These are phyloP conservation scores for Pleomassaria siparia DNA, from an alignment of 2,329 filamentous ascomycete species.

Conservation along the genomic window DNA sequence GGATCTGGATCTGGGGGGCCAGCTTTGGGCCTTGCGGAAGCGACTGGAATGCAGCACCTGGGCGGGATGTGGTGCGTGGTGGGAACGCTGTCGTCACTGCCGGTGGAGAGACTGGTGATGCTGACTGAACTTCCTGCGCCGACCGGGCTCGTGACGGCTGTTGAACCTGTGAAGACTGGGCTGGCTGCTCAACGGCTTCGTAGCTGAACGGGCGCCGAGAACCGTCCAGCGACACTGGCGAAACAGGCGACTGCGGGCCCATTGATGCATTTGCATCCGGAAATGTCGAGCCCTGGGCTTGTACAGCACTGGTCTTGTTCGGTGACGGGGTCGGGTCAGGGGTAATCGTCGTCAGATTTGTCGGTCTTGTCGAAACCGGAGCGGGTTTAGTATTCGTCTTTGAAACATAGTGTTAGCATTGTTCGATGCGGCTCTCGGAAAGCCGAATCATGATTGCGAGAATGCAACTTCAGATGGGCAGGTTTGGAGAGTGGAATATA, in stretches of 20 bases:
- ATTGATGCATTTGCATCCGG: neutral
- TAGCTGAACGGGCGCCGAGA: constrained; percentile 28
- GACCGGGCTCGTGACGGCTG: constrained; percentile 1
- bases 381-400: neutral
- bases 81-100: constrained; percentile 5
- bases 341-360: constrained; percentile 2
- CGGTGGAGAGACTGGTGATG: constrained; percentile 2
- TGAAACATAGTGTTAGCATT: neutral
- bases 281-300: constrained; percentile 1
- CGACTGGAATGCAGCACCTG: constrained; percentile 4
- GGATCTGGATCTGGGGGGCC: neutral
- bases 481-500: constrained; percentile 18
- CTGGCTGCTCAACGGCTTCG: constrained; percentile 14
- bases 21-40: constrained; percentile 5
- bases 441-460: constrained; percentile 12
- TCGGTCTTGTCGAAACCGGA: neutral
- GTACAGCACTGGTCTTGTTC: neutral
- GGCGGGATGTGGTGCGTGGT: constrained; percentile 10
- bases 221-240: constrained; percentile 23
- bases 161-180: neutral
- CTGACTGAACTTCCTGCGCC: neutral
- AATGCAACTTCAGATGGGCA: constrained; percentile 8
- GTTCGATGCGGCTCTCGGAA: neutral
- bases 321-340: constrained; percentile 3
- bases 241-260: constrained; percentile 15